Percentiles rank a stretch among this genome's conserved stretches.
Conservation (phyloP, 495 filamentous ascomycete genomes). For the Penicillium goetzii region DNA sequence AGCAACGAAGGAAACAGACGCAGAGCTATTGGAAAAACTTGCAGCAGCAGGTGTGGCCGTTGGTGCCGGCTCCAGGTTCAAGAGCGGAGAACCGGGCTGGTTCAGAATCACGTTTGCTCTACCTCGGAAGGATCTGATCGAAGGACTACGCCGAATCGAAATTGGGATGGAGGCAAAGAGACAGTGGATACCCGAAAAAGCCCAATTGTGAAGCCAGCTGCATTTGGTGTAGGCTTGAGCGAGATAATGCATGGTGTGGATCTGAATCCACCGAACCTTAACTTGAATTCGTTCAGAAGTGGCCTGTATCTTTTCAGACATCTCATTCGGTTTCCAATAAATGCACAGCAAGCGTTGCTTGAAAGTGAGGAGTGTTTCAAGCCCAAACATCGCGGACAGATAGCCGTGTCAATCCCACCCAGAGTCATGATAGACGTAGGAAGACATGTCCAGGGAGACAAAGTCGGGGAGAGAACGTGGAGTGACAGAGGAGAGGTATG, state of each 20-base stretch:
- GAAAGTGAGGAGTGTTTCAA: background rate
- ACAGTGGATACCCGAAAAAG: background rate
- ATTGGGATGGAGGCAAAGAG: background rate
- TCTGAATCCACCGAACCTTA: background rate
- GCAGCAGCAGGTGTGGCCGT: background rate
- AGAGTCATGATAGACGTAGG: background rate
- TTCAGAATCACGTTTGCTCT: background rate
- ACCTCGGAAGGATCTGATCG: background rate
- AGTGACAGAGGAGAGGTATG: too few species aligned
- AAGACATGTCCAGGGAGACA: too few species aligned
- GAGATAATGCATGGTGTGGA: background rate
- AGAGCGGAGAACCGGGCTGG: background rate
- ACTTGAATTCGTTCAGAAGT: background rate
- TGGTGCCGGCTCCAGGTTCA: background rate
- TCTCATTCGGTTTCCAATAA: background rate
- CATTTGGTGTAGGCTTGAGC: background rate
- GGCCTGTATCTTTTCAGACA: background rate
- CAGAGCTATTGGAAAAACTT: background rate
- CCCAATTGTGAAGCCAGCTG: background rate
- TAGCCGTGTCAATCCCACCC: background rate
- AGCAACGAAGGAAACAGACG: slow-evolving; percentile 2
- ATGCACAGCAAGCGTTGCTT: background rate
- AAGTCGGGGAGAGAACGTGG: too few species aligned
- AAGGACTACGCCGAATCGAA: slow-evolving; percentile 1
- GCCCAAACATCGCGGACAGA: background rate